Conservation (phyloP, 257 asterid species). For the Galeopsis tetrahit region DNA sequence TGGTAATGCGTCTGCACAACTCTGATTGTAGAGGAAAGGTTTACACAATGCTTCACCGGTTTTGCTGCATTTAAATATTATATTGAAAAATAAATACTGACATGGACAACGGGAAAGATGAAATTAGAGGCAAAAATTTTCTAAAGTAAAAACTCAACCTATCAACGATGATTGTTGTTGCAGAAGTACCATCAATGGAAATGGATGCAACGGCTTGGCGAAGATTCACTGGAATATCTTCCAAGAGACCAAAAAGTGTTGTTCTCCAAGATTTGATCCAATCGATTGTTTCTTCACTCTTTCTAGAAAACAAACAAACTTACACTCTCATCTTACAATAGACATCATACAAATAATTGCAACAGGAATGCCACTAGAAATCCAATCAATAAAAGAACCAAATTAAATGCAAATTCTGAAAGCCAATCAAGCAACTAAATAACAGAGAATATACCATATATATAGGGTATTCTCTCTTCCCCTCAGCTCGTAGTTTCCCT, state of each 20-base stretch:
- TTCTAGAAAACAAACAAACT: constrained; percentile 65
- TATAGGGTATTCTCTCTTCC: constrained; percentile 79
- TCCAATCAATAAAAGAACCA: background rate
- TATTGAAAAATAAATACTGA: background rate
- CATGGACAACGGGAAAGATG: background rate
- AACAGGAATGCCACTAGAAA: constrained; percentile 7
- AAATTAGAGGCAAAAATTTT: background rate
- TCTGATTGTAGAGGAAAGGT: constrained; percentile 79
- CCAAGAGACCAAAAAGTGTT: constrained; percentile 75
- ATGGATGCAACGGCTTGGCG: constrained; percentile 63
- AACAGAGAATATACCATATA: constrained; percentile 47
- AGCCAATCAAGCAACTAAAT: constrained; percentile 5
- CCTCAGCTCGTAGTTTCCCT: constrained; percentile 63
- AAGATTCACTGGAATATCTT: constrained; percentile 66
- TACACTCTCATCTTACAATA: constrained; percentile 34
- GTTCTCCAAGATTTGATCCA: constrained; percentile 83
- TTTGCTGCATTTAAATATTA: constrained; percentile 41
- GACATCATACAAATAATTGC: constrained; percentile 20
- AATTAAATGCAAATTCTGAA: background rate
- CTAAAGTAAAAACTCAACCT: constrained; percentile 44
- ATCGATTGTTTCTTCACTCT: constrained; percentile 74
- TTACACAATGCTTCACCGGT: constrained; percentile 74
- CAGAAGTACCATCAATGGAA: constrained; percentile 93
- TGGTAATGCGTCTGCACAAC: constrained; percentile 77
- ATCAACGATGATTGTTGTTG: constrained; percentile 77